phyloP scores from a whole-genome alignment of 2,329 filamentous ascomycete genomes.

The Hymenoscyphus infarciens region DNA sequence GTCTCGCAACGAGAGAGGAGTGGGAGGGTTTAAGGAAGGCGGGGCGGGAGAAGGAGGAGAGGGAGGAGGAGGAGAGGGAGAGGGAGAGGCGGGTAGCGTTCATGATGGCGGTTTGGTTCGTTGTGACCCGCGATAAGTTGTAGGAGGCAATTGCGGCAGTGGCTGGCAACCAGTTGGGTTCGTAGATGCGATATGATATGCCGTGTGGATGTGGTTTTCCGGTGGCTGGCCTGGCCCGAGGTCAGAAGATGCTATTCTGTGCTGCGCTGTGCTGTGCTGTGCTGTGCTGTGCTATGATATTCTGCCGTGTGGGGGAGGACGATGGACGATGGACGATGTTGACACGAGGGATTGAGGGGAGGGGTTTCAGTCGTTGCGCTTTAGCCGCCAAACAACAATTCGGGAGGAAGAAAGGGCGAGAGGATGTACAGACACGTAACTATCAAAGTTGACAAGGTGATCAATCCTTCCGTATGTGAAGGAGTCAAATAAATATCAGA shows the following conservation, averaged over 20 bases:
- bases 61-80: not conserved
- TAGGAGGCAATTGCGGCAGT: not conserved
- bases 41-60: constrained; percentile 5
- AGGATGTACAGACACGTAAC: not conserved
- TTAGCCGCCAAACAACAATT: not conserved
- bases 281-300: not conserved
- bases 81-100: constrained; percentile 13
- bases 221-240: no score
- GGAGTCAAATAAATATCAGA: not conserved
- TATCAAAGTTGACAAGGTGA: not conserved
- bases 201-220: no score
- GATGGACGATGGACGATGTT: not conserved
- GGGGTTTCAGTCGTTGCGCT: not conserved
- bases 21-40: not conserved
- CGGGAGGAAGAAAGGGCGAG: constrained; percentile 4
- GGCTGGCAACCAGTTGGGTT: not conserved
- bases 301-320: not conserved
- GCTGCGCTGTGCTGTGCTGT: not conserved
- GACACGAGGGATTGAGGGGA: not conserved
- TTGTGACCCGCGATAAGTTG: not conserved
- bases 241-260: no score
- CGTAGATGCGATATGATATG: not conserved
- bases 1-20: constrained; percentile 5
- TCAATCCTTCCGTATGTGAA: not conserved
- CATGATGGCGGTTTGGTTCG: constrained; percentile 8